Evolutionary conservation across 1,139 yeast species (phyloP), one percentile per base, ranked within the genome.

Genomic region (Wickerhamomyces sp.): DNA sequence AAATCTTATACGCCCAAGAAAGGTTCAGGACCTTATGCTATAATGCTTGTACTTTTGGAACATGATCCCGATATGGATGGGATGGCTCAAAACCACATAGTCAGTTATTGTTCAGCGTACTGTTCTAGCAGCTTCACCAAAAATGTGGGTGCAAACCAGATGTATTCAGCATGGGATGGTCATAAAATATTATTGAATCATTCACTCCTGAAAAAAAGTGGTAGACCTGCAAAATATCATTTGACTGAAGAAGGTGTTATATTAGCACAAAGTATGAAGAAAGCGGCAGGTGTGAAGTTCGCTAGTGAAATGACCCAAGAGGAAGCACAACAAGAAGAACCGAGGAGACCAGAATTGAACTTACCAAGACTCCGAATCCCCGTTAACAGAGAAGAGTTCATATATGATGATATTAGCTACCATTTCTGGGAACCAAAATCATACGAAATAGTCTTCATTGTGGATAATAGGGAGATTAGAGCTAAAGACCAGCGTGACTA

Each of bases 21-120:
- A 51, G 69, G 94, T 37, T 80, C 95, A 0, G 97, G 98, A 0
- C 94, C 90, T 0, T 93, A 86, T 66, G 96, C 95, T 0, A 85
- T 93, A 7, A 58, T 93, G 35, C 54, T 90, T 23, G 84, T 85
- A 0, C 64, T 93, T 13, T 70, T 76, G 44, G 69, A 78, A 38
- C 63, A 74, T 31, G 93, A 84, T 56, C 65, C 67, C 10, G 57
- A 64, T 1, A 56, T 72, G 27, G 59, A 60, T 27, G 90, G 90
- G 0, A 61, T 86, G 59, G 73, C 81, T 6, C 84, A 79, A 58
- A 78, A 78, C 10, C 84, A 79, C 42, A 75, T 90, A 10, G 67
- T 76, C 7, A 61, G 73, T 26, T 60, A 64, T 29, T 95, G 91
- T 0, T 66, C 80, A 6, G 75, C 76, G 5, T 84, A 72, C 58